Evolutionary conservation across 78 protist species (phyloP), one percentile per base, ranked within the genome.

Genomic region (Dictyostelium intermedium): DNA sequence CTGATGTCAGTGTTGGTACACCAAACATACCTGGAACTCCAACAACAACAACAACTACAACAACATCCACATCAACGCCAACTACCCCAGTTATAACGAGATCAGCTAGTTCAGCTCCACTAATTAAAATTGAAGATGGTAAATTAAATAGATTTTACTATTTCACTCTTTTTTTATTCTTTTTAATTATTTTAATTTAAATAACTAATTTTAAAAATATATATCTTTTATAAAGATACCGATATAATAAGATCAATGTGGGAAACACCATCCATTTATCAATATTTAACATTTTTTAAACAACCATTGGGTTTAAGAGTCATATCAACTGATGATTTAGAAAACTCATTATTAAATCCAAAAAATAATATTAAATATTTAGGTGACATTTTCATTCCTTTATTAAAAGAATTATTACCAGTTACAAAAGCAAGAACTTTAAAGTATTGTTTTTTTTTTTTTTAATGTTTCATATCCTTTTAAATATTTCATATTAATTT

Each of bases 211-310:
- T 8, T 9, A 9, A 5, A 63, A 8, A n/a, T 63, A 14, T 32
- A 6, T 35, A 72, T 34, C n/a, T n/a, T n/a, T n/a, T n/a, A n/a
- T n/a, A n/a, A n/a, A 73, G 80, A 63, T 0, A 63, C 34, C 1
- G 63, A 78, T 11, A 45, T 53, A n/a, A 39, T 87, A 9, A 76
- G 92, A 87, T 76, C 85, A 60, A 87, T 87, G 92, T 87, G 92
- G 92, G 80, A 87, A 63, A 13, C 81, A 2, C 72, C 92, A 27
- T 34, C 69, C 25, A 61, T 70, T 23, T 81, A 61, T 76, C 84
- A 87, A 37, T 87, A 76, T 25, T 41, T 87, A 74, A 78, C 61
- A 23, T 56, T 77, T 47, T 87, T 87, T 63, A 69, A 61, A 41
- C n/a, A 61, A 45, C 81, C 92, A 18, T 27, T 87, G 18, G 74